Conservation (phyloP, 2,329 filamentous ascomycete species). For the Simplicillium sp. region DNA sequence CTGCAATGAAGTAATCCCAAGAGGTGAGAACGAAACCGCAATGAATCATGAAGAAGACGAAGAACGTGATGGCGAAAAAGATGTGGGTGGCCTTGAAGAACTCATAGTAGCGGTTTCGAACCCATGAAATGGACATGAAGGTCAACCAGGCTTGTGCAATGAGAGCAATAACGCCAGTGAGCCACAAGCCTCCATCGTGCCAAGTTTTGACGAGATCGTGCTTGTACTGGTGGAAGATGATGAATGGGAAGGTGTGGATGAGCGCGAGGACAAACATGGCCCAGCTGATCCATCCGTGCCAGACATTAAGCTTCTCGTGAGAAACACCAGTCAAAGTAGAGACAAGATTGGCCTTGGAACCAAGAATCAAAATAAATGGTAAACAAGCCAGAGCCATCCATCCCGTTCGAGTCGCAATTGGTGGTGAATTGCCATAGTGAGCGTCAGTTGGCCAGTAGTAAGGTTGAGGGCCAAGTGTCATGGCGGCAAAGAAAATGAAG, state of each 20-base stretch:
- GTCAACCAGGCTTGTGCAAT: conserved; percentile 45
- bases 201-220: conserved; percentile 38
- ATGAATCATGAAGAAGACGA: conserved; percentile 52
- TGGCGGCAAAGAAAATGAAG: conserved; percentile 35
- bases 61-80: conserved; percentile 40
- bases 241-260: conserved; percentile 51
- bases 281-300: conserved; percentile 43
- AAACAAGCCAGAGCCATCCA: conserved; percentile 42
- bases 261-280: conserved; percentile 47
- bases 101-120: conserved; percentile 47
- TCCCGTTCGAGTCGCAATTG: conserved; percentile 40
- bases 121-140: conserved; percentile 38
- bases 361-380: conserved; percentile 40
- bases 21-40: conserved; percentile 45
- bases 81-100: conserved; percentile 52
- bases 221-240: conserved; percentile 38
- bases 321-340: conserved; percentile 43
- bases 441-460: conserved; percentile 45
- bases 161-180: conserved; percentile 45
- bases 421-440: conserved; percentile 39
- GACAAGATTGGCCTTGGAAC: conserved; percentile 47
- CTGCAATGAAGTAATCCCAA: conserved; percentile 54
- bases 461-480: conserved; percentile 37
- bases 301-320: conserved; percentile 48
- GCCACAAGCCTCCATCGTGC: conserved; percentile 35